Base-by-base conservation (phyloP, 2,329 filamentous ascomycete genomes). In the Fusarium transvaalense region DNA sequence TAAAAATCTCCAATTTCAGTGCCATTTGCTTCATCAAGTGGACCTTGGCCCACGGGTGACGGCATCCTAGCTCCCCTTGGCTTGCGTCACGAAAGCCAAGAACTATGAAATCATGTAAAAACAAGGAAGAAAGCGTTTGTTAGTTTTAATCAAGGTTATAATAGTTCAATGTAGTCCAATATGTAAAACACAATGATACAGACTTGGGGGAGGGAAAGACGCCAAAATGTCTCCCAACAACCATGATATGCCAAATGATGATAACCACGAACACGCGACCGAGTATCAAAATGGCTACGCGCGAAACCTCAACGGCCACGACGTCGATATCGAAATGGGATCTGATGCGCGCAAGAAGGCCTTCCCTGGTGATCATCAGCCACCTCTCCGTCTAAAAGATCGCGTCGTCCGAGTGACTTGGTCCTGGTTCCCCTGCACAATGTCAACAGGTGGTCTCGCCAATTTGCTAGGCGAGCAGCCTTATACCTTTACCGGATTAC, bases 341-440 rank as follows among this genome's bases (percentile, higher is more conserved):
- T 4, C 35, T 0, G 13, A 55, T 9, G 3, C 13, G 6, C 53
- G 53, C 21, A 25, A 60, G 0, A 64, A 12, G 4, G 46, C 53
- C 4, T 42, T 64, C 4, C 61, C 52, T 3, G 35, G 13, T 0
- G 50, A 59, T 21, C 14, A 35, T 7, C 21, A 55, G 5, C 45
- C 23, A 1, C 61, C 61, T 0, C 32, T 64, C 2, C 53, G 39
- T 1, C 53, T 64, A 4, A 64, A 60, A 38, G 61, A 64, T 13
- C 61, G 60, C 10, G 35, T 64, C 7, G 53, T 64, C 1, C 32
- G 61, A 6, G 35, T 64, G 4, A 64, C 61, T 5, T 64, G 61
- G 61, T 1, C 6, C 6, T 64, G 61, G 61, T 64, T 64, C 3
- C 61, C 61, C 7, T 64, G 61, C 9, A 64, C 61, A 34, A 64